Conservation (phyloP, 257 asterid genomes). For the Parsonsia alboflavescens region DNA sequence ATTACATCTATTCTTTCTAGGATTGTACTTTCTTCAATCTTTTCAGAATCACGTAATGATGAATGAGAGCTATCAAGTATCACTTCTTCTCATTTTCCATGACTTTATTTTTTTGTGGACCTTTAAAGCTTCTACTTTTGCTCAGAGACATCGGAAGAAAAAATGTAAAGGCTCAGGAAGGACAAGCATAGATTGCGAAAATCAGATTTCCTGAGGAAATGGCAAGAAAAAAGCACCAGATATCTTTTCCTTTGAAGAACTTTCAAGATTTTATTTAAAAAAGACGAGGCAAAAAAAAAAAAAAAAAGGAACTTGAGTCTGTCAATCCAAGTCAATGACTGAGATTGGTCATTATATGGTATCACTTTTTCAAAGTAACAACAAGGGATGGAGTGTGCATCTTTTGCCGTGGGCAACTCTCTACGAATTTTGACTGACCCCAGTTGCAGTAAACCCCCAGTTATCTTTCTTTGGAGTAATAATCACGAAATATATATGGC, state of each 20-base stretch:
- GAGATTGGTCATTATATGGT: conserved; percentile 17
- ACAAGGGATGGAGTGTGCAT: neutral
- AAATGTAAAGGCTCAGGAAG: neutral
- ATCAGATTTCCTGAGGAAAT: conserved; percentile 16
- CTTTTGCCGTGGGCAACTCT: neutral
- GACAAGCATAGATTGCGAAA: neutral
- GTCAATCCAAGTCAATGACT: conserved; percentile 29
- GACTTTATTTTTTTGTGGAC: conserved; percentile 5
- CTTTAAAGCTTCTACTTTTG: neutral
- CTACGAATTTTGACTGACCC: neutral
- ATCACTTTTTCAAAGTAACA: neutral
- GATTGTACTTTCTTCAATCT: neutral
- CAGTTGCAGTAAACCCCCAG: neutral
- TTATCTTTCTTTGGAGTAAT: neutral
- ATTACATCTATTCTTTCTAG: conserved; percentile 15
- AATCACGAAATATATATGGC: neutral
- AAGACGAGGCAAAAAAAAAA: too few relatives aligned
- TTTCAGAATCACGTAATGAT: neutral
- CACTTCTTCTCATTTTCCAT: neutral
- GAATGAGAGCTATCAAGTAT: neutral
- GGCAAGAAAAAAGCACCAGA: conserved; percentile 9
- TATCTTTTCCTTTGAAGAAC: conserved; percentile 23
- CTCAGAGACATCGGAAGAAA: neutral
- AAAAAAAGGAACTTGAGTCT: neutral
- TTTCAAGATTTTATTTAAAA: neutral